phyloP scores from a whole-genome alignment of 805 yeast species.

The Saccharomycopsis sp. region DNA sequence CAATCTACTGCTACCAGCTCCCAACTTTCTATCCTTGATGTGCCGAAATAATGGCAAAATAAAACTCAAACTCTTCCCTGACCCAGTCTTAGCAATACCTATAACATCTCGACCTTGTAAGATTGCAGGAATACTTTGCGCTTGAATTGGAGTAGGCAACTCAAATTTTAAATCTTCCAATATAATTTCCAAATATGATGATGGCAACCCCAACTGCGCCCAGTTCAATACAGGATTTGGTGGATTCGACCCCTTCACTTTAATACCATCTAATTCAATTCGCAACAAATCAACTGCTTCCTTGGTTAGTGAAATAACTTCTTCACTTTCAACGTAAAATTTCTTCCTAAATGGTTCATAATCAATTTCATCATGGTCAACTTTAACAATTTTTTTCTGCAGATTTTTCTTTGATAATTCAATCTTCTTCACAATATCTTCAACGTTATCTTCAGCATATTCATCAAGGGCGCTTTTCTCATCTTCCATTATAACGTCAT shows the following conservation, averaged over 20 bases:
- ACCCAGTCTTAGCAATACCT: constrained; percentile 94
- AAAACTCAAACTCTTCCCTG: constrained; percentile 91
- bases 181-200: constrained; percentile 46
- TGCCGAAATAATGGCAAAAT: constrained; percentile 80
- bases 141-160: constrained; percentile 80
- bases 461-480: constrained; percentile 14
- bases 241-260: constrained; percentile 49
- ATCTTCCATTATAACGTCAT: background rate
- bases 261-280: constrained; percentile 53
- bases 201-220: constrained; percentile 76
- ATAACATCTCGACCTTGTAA: constrained; percentile 88
- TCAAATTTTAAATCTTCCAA: constrained; percentile 43
- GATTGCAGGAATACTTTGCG: constrained; percentile 84
- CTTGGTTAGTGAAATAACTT: constrained; percentile 38
- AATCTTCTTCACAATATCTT: constrained; percentile 11
- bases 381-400: constrained; percentile 10
- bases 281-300: constrained; percentile 54
- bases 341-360: constrained; percentile 51
- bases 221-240: constrained; percentile 68
- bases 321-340: constrained; percentile 58
- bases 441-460: constrained; percentile 9
- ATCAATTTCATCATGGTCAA: constrained; percentile 25
- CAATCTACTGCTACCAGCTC: constrained; percentile 16
- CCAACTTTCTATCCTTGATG: constrained; percentile 52
- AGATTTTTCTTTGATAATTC: constrained; percentile 6